Evolutionary conservation across 2,329 filamentous ascomycete genomes (phyloP), one percentile per base, ranked within the genome.

Genomic region (Colletotrichum zoysiae): DNA sequence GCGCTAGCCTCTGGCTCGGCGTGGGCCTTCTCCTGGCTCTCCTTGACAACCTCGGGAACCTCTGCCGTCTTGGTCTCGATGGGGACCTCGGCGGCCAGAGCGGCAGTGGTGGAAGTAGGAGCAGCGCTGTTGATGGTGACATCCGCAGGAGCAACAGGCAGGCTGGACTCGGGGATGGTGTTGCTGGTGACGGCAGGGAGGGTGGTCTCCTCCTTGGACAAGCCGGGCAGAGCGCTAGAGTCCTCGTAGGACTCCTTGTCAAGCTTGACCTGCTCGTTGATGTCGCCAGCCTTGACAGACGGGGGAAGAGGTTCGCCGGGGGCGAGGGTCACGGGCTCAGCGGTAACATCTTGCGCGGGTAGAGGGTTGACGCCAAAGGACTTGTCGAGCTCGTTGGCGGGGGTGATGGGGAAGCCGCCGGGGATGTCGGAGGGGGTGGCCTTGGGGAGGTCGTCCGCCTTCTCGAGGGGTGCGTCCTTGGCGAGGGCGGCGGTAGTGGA

Each of bases 221-320:
- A 77, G 75, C 87, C 88, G 62, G 87, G 86, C 53, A 91, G 81
- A 69, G 90, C 88, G 78, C 92, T 92, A 74, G 91, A 90, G 81
- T 93, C 93, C 81, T 97, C 92, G 82, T 98, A 98, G 1, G 94
- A 95, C 76, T 91, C 93, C 81, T 94, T 88, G 80, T 98, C 95
- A 26, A 93, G 88, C 78, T 91, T 89, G 78, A 97, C 88, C 62
- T 94, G 91, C 72, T 85, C 84, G 79, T 93, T 92, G 76, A 89
- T 85, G 75, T 92, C 91, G 80, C 93, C 92, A 63, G 87, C 82
- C 59, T 90, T 90, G 76, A 95, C 78, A 35, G 87, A 87, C 59
- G 93, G 87, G 51, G 95, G 95, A 12, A 97, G 88, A 80, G 91
- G 90, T 84, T 97, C 93, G 77, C 95, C 95, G 5, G 95, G 92